Conservation (phyloP, 2,329 filamentous ascomycete genomes). For the Colletotrichum sp. region DNA sequence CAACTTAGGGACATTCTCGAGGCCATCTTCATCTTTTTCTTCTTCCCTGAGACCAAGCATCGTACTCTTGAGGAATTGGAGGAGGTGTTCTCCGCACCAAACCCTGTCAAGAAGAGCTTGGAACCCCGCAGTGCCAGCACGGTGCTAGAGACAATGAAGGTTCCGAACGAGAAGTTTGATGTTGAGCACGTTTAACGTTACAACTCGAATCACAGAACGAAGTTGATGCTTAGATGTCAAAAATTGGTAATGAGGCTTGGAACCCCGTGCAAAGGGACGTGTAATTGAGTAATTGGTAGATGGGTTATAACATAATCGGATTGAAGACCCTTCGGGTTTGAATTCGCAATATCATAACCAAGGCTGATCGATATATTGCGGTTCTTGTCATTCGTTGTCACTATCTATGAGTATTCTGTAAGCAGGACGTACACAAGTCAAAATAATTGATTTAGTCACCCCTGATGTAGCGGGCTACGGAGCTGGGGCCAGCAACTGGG, state of each 20-base stretch:
- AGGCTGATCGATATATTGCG: not conserved
- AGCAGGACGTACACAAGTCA: not conserved
- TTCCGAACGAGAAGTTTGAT: slow-evolving; percentile 7
- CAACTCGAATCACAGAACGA: not conserved
- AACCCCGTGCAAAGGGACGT: not conserved
- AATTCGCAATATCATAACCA: not conserved
- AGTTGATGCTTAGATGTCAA: not conserved
- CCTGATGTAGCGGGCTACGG: not conserved
- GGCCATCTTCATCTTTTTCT: slow-evolving; percentile 50
- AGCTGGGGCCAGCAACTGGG: not conserved
- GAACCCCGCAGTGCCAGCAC: slow-evolving; percentile 47
- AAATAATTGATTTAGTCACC: not conserved
- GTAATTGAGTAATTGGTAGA: not conserved
- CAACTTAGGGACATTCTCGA: slow-evolving; percentile 39
- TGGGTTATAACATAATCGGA: not conserved
- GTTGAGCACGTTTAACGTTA: not conserved
- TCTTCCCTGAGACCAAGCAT: slow-evolving; percentile 54
- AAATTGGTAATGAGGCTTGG: not conserved
- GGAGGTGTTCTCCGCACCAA: slow-evolving; percentile 52
- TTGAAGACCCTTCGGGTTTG: not conserved
- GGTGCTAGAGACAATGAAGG: slow-evolving; percentile 34
- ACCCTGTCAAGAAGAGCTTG: slow-evolving; percentile 48
- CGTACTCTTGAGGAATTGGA: slow-evolving; percentile 59
- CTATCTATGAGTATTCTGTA: not conserved
- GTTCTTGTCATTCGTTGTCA: fast-evolving